Conservation (phyloP, 2,329 filamentous ascomycete genomes). For the Exophiala sp. region DNA sequence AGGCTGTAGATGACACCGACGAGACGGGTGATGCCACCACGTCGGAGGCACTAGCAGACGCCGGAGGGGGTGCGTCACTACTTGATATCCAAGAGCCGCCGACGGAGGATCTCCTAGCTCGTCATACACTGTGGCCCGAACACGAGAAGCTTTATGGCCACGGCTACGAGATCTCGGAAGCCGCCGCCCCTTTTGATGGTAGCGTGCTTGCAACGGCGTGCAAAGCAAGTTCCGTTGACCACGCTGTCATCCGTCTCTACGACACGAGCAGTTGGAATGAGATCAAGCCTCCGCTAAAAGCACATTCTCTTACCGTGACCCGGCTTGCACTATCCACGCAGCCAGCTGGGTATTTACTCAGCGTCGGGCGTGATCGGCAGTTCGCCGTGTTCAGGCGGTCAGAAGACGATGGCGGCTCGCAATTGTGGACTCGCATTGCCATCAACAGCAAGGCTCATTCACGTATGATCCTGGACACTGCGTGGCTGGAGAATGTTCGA, state of each 20-base stretch:
- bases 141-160: slow-evolving; percentile 96
- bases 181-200: slow-evolving; percentile 73
- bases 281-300: slow-evolving; percentile 74
- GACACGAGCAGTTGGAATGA: slow-evolving; percentile 86
- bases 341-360: slow-evolving; percentile 72
- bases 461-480: slow-evolving; percentile 85
- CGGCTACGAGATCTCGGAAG: slow-evolving; percentile 90
- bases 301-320: slow-evolving; percentile 83
- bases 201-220: slow-evolving; percentile 83
- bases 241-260: slow-evolving; percentile 89
- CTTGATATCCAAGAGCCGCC: slow-evolving; percentile 71
- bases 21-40: too few relatives aligned
- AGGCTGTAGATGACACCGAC: slow-evolving; percentile 66
- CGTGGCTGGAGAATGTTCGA: slow-evolving; percentile 64
- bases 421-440: slow-evolving; percentile 57
- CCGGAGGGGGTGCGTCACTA: slow-evolving; percentile 39
- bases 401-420: slow-evolving; percentile 28
- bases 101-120: slow-evolving; percentile 81
- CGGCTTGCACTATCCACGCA: slow-evolving; percentile 69
- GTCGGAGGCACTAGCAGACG: too few relatives aligned
- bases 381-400: slow-evolving; percentile 74
- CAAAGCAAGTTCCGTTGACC: slow-evolving; percentile 85
- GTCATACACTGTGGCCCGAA: slow-evolving; percentile 93
- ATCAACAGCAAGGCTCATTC: slow-evolving; percentile 80
- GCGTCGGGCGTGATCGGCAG: slow-evolving; percentile 85